These are phyloP conservation scores for Schwanniomyces etchellsii DNA, from an alignment of 1,139 yeast genomes.

Conservation along the genomic window DNA sequence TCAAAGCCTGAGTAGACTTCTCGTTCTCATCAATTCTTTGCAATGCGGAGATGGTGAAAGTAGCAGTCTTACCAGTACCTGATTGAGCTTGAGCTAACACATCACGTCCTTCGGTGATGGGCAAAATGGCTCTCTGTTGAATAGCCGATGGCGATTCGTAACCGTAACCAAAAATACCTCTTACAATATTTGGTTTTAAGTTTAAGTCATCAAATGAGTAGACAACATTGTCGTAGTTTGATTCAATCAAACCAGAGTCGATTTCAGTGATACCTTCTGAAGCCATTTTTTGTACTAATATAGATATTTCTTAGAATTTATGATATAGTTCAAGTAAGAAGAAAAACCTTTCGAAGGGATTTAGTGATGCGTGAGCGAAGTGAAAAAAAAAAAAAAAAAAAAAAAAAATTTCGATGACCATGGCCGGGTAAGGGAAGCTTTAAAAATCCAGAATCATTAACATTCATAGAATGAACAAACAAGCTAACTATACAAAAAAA, in stretches of 20 bases:
- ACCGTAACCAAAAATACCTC: constrained; percentile 96
- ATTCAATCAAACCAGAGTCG: constrained; percentile 79
- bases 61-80: constrained; percentile 99
- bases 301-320: neutral
- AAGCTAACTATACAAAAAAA: too few relatives aligned
- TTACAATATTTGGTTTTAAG: constrained; percentile 70
- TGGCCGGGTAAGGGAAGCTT: too few relatives aligned
- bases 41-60: constrained; percentile 94
- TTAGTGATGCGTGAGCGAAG: too few relatives aligned
- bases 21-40: constrained; percentile 82
- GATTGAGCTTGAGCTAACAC: constrained; percentile 99
- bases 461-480: too few relatives aligned
- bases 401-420: too few relatives aligned
- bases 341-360: neutral
- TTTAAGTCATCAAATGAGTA: constrained; percentile 83
- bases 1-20: constrained; percentile 86
- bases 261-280: constrained; percentile 71
- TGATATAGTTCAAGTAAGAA: neutral
- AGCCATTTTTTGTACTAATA: neutral
- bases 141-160: constrained; percentile 97
- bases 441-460: too few relatives aligned
- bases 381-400: constrained; percentile 6
- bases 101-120: constrained; percentile 94
- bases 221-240: constrained; percentile 97
- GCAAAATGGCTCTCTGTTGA: constrained; percentile 97